Evolutionary conservation across 805 yeast species (phyloP), one percentile per base, ranked within the genome.

Genomic region (Candida tibetensis): DNA sequence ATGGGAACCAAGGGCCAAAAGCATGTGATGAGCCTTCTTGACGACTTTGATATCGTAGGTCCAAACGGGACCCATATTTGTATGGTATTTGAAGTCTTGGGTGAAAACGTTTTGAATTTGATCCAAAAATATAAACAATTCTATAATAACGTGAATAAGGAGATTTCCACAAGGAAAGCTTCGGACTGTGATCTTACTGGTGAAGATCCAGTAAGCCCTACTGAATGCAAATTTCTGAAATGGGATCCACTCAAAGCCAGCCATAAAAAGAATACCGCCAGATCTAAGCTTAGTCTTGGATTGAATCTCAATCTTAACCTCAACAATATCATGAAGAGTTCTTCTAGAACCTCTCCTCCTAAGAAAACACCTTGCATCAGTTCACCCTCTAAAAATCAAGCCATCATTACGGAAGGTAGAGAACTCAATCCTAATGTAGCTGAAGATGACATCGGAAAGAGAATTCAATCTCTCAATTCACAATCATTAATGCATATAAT

Each of bases 51-150:
- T 15, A 77, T 78, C 42, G 40, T 46, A 2, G 86, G 86, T 3
- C 84, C 84, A 6, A 72, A 80, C 51, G 86, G 86, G 1, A 68
- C 62, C 17, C 86, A 80, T 51, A 71, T 79, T 19, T 77, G 82
- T 53, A 78, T 80, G 82, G 82, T 77, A 3, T 77, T 80, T 43
- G 85, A 80, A 58, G 76, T 80, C 1, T 56, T 80, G 29, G 85
- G 85, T 14, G 84, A 80, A 48, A 79, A 74, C 49, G 60, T 79
- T 51, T 56, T 77, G 35, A 74, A 72, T 37, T 58, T 79, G 37
- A 58, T 77, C 34, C 60, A 72, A 29, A 64, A 78, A 28, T 78
- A 71, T 53, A 73, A 62, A 45, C 55, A 67, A 39, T 59, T 58
- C 30, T 66, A 62, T 40, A 61, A 60, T 45, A 57, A 53, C 35